Evolutionary conservation across 2,329 filamentous ascomycete species (phyloP).

Genomic region (Neopestalotiopsis sp.): DNA sequence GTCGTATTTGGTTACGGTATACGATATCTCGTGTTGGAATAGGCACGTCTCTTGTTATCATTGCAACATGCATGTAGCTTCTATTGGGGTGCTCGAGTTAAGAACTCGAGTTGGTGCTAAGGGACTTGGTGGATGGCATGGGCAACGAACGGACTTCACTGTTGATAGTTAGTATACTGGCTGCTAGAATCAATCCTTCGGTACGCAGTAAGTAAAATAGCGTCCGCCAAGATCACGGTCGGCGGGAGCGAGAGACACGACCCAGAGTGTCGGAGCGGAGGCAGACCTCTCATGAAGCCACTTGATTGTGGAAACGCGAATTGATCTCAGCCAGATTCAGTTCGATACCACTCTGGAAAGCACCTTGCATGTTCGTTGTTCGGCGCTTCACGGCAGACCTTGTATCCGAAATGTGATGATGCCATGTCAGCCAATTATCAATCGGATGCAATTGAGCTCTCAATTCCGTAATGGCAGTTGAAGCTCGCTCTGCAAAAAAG

Average conservation of each 20-base stretch:
- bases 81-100: no score
- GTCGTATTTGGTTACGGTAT: no score
- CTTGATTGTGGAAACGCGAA: not conserved
- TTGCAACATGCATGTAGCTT: no score
- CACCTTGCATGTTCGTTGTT: not conserved
- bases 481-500: no score
- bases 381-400: conserved; percentile 9
- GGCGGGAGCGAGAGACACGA: conserved; percentile 2
- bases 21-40: no score
- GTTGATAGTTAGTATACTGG: no score
- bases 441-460: not conserved
- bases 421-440: not conserved
- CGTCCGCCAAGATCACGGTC: conserved; percentile 2
- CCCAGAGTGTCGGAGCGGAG: not conserved
- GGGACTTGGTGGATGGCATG: no score
- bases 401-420: conserved; percentile 8
- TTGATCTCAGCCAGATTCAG: not conserved
- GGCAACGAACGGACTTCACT: no score
- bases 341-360: not conserved
- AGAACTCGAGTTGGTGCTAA: no score
- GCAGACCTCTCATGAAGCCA: not conserved
- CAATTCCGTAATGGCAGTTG: not conserved
- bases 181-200: no score
- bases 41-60: no score
- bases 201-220: not conserved